Percentiles rank a stretch among this genome's conserved stretches.
These are phyloP conservation scores for Eimeria mitis DNA, from an alignment of 169 alveolate genomes.

Conservation along the genomic window DNA sequence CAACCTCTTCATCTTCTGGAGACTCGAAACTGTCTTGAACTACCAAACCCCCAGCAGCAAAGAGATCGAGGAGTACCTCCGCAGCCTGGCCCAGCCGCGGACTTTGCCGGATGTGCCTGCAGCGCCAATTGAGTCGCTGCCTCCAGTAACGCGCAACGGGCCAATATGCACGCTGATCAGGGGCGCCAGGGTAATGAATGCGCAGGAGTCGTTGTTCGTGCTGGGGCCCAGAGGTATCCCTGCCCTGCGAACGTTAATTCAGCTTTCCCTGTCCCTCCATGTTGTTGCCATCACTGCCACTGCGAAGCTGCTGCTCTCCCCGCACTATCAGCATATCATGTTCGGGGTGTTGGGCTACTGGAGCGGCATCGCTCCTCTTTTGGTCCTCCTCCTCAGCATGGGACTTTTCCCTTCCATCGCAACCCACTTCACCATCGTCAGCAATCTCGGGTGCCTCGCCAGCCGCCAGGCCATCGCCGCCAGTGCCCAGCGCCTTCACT, in stretches of 20 bases:
- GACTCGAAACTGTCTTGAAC: slow-evolving; percentile 27
- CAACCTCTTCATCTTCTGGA: slow-evolving; percentile 45
- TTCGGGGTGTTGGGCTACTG: slow-evolving; percentile 65
- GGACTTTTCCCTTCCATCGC: slow-evolving; percentile 59
- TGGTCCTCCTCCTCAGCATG: slow-evolving; percentile 31
- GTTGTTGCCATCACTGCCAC: slow-evolving; percentile 70
- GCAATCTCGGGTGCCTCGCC: slow-evolving; percentile 73
- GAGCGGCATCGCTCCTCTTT: slow-evolving; percentile 59
- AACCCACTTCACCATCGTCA: slow-evolving; percentile 20
- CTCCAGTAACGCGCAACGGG: slow-evolving; percentile 41
- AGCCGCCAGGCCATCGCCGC: slow-evolving; percentile 65
- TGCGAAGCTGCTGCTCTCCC: slow-evolving; percentile 76
- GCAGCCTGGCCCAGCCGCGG: slow-evolving; percentile 39
- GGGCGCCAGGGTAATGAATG: slow-evolving; percentile 32
- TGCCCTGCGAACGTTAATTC: slow-evolving; percentile 22
- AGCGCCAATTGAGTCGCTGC: slow-evolving; percentile 58
- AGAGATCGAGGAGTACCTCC: slow-evolving; percentile 21
- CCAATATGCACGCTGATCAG: slow-evolving; percentile 33
- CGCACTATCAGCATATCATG: slow-evolving; percentile 64
- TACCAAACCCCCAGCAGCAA: slow-evolving; percentile 36
- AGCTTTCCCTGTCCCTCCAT: slow-evolving; percentile 60
- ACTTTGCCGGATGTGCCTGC: not conserved
- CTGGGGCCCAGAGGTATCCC: slow-evolving; percentile 62
- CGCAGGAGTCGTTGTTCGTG: slow-evolving; percentile 65
- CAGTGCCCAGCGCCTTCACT: slow-evolving; percentile 53